Conservation (phyloP, 176 grass and related monocot genomes). For the Carex kokanica region DNA sequence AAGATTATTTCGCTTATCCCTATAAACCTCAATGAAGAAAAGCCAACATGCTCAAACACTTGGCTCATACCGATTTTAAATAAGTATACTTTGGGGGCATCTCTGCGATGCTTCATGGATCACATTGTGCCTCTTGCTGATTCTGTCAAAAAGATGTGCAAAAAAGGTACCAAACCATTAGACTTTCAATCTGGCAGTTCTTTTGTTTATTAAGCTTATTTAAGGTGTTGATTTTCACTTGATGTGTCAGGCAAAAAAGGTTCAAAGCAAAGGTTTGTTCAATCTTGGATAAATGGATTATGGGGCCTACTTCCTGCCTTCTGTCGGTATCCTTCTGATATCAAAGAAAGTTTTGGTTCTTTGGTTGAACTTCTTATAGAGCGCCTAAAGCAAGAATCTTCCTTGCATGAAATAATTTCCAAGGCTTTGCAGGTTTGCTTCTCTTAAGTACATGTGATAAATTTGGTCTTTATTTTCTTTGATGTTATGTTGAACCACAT, state of each 20-base stretch:
- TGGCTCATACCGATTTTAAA: constrained; percentile 93
- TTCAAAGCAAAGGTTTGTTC: constrained; percentile 41
- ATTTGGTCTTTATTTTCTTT: constrained; percentile 18
- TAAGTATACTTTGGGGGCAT: constrained; percentile 56
- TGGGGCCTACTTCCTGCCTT: constrained; percentile 89
- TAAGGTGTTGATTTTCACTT: constrained; percentile 30
- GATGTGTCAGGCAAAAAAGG: constrained; percentile 58
- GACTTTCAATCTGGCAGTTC: background rate
- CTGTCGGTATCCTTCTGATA: constrained; percentile 68
- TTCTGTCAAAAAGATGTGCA: constrained; percentile 47
- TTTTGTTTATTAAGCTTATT: constrained; percentile 6
- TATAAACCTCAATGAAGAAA: constrained; percentile 54
- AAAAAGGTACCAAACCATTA: constrained; percentile 42
- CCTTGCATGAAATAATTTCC: constrained; percentile 53
- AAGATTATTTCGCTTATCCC: constrained; percentile 71
- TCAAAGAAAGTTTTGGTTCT: constrained; percentile 46
- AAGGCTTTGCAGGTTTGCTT: constrained; percentile 69
- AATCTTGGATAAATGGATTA: constrained; percentile 45
- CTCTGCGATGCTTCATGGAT: constrained; percentile 59
- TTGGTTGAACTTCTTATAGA: constrained; percentile 63
- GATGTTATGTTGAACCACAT: background rate
- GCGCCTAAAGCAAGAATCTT: constrained; percentile 44
- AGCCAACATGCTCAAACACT: constrained; percentile 62
- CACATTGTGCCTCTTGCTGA: constrained; percentile 62
- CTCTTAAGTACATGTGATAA: constrained; percentile 10